phyloP scores from a whole-genome alignment of 176 grass and related monocot species.

The Oryza punctata region DNA sequence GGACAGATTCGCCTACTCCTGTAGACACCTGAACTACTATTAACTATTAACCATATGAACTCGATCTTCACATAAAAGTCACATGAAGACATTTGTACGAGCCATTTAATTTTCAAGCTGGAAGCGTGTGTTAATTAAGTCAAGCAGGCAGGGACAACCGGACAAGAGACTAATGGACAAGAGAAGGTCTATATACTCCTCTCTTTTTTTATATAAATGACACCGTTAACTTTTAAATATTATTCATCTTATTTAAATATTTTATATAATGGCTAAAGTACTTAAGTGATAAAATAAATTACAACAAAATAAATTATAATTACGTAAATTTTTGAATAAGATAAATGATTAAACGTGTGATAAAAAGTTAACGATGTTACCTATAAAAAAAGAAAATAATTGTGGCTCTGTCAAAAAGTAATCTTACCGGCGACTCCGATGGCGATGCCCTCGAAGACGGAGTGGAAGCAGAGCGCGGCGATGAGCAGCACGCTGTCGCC shows the following conservation, averaged over 20 bases:
- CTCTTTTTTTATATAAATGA: no score
- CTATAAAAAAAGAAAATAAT: no score
- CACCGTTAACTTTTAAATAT: no score
- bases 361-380: no score
- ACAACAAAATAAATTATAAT: no score
- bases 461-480: slow-evolving; percentile 90
- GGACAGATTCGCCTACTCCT: background rate
- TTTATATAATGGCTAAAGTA: no score
- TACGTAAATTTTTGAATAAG: no score
- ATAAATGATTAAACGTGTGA: no score
- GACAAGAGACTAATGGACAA: background rate
- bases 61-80: background rate
- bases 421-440: slow-evolving; percentile 80
- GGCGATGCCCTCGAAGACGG: slow-evolving; percentile 96
- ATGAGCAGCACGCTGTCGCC: slow-evolving; percentile 90
- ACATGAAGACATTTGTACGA: background rate
- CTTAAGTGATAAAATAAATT: no score
- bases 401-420: background rate
- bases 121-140: background rate
- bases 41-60: background rate
- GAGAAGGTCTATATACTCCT: no score
- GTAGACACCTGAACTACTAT: no score
- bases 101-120: background rate
- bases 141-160: background rate
- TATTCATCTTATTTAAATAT: no score